A percentile compares a stretch with the other conserved stretches of the same genome.
Evolutionary conservation across 805 yeast genomes (phyloP).

Genomic region (Blastobotrys mokoenaii): DNA sequence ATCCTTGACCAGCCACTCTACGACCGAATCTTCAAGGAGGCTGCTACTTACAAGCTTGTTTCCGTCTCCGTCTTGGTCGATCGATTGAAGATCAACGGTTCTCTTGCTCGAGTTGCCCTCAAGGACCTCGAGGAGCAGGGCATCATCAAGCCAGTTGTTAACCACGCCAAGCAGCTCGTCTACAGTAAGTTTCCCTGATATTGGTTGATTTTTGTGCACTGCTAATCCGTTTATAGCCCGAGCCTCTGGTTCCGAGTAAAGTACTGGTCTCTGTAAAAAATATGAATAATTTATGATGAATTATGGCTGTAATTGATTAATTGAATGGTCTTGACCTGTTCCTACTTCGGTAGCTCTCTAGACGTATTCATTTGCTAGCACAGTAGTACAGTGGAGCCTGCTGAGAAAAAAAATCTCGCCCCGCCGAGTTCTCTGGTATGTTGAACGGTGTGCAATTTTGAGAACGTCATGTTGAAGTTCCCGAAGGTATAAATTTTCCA

Average conservation of each 20-base stretch:
- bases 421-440: no score
- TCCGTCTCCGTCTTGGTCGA: constrained; percentile 98
- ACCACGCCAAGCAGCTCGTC: constrained; percentile 94
- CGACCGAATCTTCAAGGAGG: constrained; percentile 99
- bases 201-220: not conserved
- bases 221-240: constrained; percentile 6
- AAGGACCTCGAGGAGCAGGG: constrained; percentile 93
- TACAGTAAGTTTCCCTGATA: constrained; percentile 50
- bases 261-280: constrained; percentile 4
- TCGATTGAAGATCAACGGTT: constrained; percentile 98
- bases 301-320: not conserved
- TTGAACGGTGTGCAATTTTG: no score
- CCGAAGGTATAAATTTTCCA: no score
- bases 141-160: constrained; percentile 85
- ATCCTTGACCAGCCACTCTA: constrained; percentile 95
- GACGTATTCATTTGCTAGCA: no score
- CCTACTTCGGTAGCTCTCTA: no score
- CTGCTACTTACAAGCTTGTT: constrained; percentile 96
- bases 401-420: no score
- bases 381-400: no score
- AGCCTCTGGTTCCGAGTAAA: constrained; percentile 15
- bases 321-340: no score
- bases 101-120: constrained; percentile 97
- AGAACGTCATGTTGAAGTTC: no score
- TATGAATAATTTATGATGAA: not conserved